Conservation (phyloP, 495 filamentous ascomycete genomes). For the Tuber borchii region DNA sequence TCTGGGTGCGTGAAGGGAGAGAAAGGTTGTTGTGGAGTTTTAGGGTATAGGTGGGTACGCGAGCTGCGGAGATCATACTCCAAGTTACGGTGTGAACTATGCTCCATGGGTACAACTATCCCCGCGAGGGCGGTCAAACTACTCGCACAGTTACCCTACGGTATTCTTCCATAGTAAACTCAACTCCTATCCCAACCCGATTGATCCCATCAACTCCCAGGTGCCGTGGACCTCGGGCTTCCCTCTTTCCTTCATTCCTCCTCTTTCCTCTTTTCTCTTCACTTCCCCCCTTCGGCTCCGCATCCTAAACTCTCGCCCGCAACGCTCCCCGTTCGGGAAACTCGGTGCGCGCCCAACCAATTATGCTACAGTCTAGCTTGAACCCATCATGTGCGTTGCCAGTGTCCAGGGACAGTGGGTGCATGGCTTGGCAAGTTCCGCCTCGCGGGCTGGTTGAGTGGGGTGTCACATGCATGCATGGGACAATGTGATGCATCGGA, state of each 20-base stretch:
- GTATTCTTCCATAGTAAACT: too few relatives aligned
- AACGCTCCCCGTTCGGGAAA: background rate
- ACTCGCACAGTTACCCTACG: too few relatives aligned
- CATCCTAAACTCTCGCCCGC: background rate
- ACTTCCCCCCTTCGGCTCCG: background rate
- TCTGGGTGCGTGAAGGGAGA: background rate
- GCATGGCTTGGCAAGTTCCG: background rate
- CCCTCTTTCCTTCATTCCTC: background rate
- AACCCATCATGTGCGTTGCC: background rate
- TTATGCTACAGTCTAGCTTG: background rate
- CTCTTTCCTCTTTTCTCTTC: background rate
- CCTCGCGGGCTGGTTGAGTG: background rate
- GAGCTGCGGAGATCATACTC: too few relatives aligned
- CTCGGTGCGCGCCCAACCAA: background rate
- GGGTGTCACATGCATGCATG: conserved; percentile 2
- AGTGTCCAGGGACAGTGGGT: background rate
- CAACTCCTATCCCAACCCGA: too few relatives aligned
- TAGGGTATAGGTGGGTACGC: background rate
- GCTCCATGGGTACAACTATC: too few relatives aligned
- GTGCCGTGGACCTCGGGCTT: too few relatives aligned
- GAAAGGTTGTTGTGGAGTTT: background rate
- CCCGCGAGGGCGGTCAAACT: too few relatives aligned
- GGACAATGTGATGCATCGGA: background rate
- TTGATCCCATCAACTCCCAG: too few relatives aligned
- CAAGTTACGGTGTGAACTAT: too few relatives aligned